Base-by-base conservation (phyloP, 1,139 yeast species). In the Geotrichum histeridarum region DNA sequence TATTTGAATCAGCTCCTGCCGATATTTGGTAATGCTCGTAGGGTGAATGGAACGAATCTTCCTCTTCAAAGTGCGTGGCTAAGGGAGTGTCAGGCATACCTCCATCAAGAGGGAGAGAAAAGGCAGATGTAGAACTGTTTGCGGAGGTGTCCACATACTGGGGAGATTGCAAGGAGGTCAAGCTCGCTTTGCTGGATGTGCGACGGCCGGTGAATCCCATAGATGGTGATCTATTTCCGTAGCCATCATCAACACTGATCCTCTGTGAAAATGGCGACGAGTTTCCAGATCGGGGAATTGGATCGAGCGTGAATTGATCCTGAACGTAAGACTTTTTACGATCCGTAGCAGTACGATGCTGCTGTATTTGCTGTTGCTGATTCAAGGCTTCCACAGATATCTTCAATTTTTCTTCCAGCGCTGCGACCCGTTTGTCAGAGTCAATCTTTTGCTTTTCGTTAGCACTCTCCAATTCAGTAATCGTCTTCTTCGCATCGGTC, bases 371-470 rank as follows among this genome's bases (percentile, higher is more conserved):
- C 9, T 46, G 33, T 18, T 45, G 51, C 38, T 48, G 55, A 5
- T 42, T 32, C 17, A 38, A 22, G 18, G 33, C 41, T 15, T 51
- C 51, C 4, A 45, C 22, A 6, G 51, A 30, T 2, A 41, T 27
- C 48, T 50, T 50, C 2, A 54, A 33, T 31, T 54, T 50, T 30
- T 50, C 56, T 15, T 48, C 37, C 4, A 36, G 31, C 1, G 15
- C 47, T 17, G 44, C 43, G 32, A 54, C 18, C 35, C 42, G 39
- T 22, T 50, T 47, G 39, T 54, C 51, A 18, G 33, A 47, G 3
- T 49, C 48, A 4, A 31, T 12, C 18, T 59, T 60, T 15, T 58
- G 60, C 4, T 47, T 54, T 33, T 62, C 61, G 9, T 48, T 50
- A 31, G 60, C 56, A 18, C 63, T 55, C 17, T 57, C 59, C 2